Conservation (phyloP, 768 basidiomycete species). For the Sporobolomyces roseus region DNA sequence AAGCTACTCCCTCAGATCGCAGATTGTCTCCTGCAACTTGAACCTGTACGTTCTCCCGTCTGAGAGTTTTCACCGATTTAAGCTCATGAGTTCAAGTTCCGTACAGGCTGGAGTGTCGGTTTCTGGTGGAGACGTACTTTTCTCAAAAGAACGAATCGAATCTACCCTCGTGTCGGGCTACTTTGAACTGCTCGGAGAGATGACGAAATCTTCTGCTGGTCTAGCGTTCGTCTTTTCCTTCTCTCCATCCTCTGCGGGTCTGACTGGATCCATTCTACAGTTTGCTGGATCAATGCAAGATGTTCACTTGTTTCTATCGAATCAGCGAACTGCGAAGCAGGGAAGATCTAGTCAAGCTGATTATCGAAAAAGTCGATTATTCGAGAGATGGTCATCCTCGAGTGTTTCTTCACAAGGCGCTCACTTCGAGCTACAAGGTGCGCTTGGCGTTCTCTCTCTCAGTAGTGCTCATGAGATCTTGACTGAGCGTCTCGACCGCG, state of each 20-base stretch:
- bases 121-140: constrained; percentile 48
- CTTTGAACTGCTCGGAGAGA: constrained; percentile 87
- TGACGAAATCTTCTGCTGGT: constrained; percentile 84
- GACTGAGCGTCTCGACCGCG: neutral
- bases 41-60: constrained; percentile 62
- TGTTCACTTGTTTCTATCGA: constrained; percentile 95
- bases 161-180: constrained; percentile 86
- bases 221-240: constrained; percentile 61
- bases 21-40: constrained; percentile 83
- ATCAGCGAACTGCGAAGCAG: constrained; percentile 82
- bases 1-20: constrained; percentile 76
- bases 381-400: constrained; percentile 84
- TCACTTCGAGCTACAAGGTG: constrained; percentile 89
- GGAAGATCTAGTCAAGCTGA: constrained; percentile 84
- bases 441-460: constrained; percentile 22
- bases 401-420: constrained; percentile 84
- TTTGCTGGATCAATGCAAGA: constrained; percentile 79
- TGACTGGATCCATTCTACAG: constrained; percentile 50
- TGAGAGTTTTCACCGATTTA: too few species aligned
- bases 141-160: constrained; percentile 75
- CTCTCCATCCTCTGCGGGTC: constrained; percentile 19
- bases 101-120: constrained; percentile 29
- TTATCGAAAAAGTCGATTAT: constrained; percentile 89
- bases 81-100: neutral
- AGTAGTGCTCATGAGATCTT: neutral